A percentile compares a stretch with the other conserved stretches of the same genome.
phyloP scores from a whole-genome alignment of 306 rosid species.

The Quillaja saponaria region DNA sequence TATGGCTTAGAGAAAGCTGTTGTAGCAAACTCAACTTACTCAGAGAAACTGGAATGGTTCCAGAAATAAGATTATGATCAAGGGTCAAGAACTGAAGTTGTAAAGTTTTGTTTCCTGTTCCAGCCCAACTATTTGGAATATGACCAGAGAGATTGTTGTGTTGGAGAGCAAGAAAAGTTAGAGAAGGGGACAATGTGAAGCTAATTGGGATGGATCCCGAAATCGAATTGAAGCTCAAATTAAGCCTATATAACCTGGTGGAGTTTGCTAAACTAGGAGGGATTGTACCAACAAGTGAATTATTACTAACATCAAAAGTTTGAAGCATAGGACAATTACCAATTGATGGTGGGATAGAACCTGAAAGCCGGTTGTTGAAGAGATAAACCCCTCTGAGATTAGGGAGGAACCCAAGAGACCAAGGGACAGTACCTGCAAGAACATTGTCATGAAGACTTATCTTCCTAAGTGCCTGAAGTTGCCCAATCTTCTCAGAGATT shows the following conservation, averaged over 20 bases:
- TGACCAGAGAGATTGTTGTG: constrained; percentile 73
- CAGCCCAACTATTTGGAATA: constrained; percentile 65
- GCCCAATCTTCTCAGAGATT: constrained; percentile 75
- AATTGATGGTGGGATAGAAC: constrained; percentile 76
- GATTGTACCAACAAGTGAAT: constrained; percentile 61
- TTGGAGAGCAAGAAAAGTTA: constrained; percentile 65
- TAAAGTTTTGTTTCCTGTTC: constrained; percentile 36
- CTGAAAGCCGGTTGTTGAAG: constrained; percentile 84
- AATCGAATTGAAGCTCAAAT: constrained; percentile 78
- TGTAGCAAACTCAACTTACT: constrained; percentile 56
- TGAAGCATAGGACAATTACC: constrained; percentile 75
- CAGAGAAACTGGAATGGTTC: constrained; percentile 61
- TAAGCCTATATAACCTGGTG: constrained; percentile 61
- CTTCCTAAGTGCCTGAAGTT: constrained; percentile 72
- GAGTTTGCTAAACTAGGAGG: constrained; percentile 73
- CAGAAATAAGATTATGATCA: constrained; percentile 66
- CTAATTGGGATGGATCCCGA: constrained; percentile 71
- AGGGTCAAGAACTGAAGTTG: constrained; percentile 62
- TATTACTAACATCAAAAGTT: constrained; percentile 81
- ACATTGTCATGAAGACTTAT: constrained; percentile 78
- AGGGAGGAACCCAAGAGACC: constrained; percentile 65
- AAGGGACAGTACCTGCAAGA: constrained; percentile 63
- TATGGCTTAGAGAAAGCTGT: constrained; percentile 61
- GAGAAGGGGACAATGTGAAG: constrained; percentile 50
- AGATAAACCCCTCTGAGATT: constrained; percentile 90